Conservation (phyloP, 164 flowering plant species). For the Liriodendron chinense region DNA sequence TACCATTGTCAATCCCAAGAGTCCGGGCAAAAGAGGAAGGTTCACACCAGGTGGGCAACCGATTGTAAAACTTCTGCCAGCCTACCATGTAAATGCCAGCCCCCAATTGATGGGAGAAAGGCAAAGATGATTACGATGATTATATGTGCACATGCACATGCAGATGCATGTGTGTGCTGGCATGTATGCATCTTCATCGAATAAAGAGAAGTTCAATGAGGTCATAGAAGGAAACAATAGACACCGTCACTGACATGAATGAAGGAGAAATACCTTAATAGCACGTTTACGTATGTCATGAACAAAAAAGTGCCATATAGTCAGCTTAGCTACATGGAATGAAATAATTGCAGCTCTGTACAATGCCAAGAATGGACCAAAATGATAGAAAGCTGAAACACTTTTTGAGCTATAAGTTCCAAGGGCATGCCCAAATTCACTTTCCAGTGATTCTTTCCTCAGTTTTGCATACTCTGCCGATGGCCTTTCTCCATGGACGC, state of each 20-base stretch:
- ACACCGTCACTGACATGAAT: not conserved
- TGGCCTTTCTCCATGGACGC: conserved; percentile 88
- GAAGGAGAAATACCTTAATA: conserved; percentile 47
- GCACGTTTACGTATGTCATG: conserved; percentile 74
- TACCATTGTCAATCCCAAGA: too few species aligned
- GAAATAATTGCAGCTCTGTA: conserved; percentile 91
- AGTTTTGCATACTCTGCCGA: conserved; percentile 88
- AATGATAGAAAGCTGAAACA: conserved; percentile 47
- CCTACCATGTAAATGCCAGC: too few species aligned
- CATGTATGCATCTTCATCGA: too few species aligned
- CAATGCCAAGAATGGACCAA: conserved; percentile 87
- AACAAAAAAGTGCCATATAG: conserved; percentile 70
- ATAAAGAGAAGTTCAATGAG: not conserved
- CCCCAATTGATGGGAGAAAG: too few species aligned
- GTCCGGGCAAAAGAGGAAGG: too few species aligned
- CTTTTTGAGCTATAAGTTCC: conserved; percentile 63
- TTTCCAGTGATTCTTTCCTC: conserved; percentile 86
- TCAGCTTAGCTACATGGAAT: conserved; percentile 69
- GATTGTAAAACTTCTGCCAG: too few species aligned
- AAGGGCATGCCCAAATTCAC: conserved; percentile 72
- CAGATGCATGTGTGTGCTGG: too few species aligned
- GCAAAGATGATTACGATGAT: too few species aligned
- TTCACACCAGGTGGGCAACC: too few species aligned
- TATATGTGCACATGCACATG: too few species aligned
- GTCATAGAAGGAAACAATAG: not conserved